Conservation (phyloP, 805 yeast species). For the Yarrowia yakushimensis region DNA sequence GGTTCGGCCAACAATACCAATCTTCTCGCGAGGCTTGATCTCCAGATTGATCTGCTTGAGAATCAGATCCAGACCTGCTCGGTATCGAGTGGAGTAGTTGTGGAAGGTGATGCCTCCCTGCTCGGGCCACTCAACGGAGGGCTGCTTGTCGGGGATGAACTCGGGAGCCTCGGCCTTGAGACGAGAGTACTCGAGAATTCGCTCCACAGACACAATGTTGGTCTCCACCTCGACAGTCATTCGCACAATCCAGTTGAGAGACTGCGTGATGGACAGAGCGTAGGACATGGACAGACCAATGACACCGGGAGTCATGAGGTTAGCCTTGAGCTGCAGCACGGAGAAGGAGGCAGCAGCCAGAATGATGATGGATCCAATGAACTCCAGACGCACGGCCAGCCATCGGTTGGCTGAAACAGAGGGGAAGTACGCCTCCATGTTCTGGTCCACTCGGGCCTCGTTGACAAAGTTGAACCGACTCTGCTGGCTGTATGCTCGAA, state of each 20-base stretch:
- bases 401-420: conserved; percentile 92
- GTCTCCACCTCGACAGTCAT: conserved; percentile 99
- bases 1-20: conserved; percentile 95
- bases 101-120: conserved; percentile 64
- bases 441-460: conserved; percentile 61
- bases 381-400: conserved; percentile 93
- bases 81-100: conserved; percentile 77
- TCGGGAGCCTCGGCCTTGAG: conserved; percentile 82
- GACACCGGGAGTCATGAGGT: conserved; percentile 78
- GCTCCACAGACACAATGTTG: conserved; percentile 93
- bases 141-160: conserved; percentile 59
- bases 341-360: conserved; percentile 81
- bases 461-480: conserved; percentile 60
- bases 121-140: conserved; percentile 69
- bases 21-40: conserved; percentile 72
- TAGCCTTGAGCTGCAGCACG: conserved; percentile 63
- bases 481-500: conserved; percentile 68
- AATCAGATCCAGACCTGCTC: conserved; percentile 76
- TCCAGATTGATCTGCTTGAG: conserved; percentile 62
- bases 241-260: conserved; percentile 95
- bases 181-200: conserved; percentile 83
- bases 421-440: conserved; percentile 90
- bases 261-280: conserved; percentile 87
- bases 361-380: conserved; percentile 84
- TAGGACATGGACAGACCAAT: conserved; percentile 93